phyloP scores from a whole-genome alignment of 78 protist genomes.

The Cavenderia fasciculata region DNA sequence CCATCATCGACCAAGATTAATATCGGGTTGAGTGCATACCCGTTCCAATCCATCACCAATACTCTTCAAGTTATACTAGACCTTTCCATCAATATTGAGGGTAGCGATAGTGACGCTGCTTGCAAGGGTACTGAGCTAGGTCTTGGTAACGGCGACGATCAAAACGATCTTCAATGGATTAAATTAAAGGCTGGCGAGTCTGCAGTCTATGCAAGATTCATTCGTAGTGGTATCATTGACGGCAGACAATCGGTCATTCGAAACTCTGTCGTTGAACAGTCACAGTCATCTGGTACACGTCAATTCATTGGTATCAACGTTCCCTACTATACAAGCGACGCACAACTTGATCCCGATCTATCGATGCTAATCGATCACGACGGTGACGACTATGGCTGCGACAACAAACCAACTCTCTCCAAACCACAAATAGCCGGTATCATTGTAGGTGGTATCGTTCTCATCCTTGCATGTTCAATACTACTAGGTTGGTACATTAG shows the following conservation, averaged over 20 bases:
- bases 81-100: background rate
- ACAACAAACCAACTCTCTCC: background rate
- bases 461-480: too few species aligned
- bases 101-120: background rate
- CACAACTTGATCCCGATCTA: slow-evolving; percentile 35
- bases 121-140: background rate
- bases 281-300: background rate
- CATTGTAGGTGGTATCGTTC: slow-evolving; percentile 18
- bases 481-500: too few species aligned
- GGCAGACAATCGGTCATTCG: background rate
- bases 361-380: background rate
- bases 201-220: slow-evolving; percentile 23
- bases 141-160: background rate
- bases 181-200: background rate
- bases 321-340: background rate
- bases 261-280: too few species aligned
- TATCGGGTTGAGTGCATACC: background rate
- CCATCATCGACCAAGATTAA: slow-evolving; percentile 29
- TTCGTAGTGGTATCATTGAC: slow-evolving; percentile 31
- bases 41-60: background rate
- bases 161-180: background rate
- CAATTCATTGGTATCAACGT: slow-evolving; percentile 34
- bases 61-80: slow-evolving; percentile 21
- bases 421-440: slow-evolving; percentile 22
- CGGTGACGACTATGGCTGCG: background rate